phyloP scores from a whole-genome alignment of 257 asterid genomes.

The Nicotiana tomentosiformis region DNA sequence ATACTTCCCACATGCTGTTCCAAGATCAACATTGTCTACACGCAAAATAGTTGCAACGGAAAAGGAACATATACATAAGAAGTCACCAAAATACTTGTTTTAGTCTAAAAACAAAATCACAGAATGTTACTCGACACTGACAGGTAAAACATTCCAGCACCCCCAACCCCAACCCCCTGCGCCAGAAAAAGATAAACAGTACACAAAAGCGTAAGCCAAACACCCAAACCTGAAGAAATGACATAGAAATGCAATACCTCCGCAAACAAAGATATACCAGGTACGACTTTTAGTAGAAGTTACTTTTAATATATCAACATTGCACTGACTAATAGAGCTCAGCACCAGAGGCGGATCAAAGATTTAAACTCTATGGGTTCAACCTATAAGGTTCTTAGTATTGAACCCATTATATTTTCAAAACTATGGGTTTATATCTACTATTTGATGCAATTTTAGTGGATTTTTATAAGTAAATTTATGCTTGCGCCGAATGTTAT shows the following conservation, averaged over 20 bases:
- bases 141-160: neutral
- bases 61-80: neutral
- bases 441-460: too few species aligned
- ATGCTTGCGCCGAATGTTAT: too few species aligned
- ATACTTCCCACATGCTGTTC: slow-evolving; percentile 71
- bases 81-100: neutral
- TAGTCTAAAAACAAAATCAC: neutral
- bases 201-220: neutral
- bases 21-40: slow-evolving; percentile 74
- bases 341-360: neutral
- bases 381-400: too few species aligned
- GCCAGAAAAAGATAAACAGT: neutral
- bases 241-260: neutral
- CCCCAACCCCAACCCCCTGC: neutral
- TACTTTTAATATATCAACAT: neutral
- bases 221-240: neutral
- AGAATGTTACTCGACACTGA: neutral
- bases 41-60: neutral
- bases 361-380: too few species aligned
- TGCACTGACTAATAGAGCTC: neutral
- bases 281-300: neutral
- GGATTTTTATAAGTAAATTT: too few species aligned
- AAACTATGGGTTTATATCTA: too few species aligned
- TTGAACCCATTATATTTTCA: too few species aligned
- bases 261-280: neutral